Conservation (phyloP, 805 yeast species). For the Kodamaea laetipori region DNA sequence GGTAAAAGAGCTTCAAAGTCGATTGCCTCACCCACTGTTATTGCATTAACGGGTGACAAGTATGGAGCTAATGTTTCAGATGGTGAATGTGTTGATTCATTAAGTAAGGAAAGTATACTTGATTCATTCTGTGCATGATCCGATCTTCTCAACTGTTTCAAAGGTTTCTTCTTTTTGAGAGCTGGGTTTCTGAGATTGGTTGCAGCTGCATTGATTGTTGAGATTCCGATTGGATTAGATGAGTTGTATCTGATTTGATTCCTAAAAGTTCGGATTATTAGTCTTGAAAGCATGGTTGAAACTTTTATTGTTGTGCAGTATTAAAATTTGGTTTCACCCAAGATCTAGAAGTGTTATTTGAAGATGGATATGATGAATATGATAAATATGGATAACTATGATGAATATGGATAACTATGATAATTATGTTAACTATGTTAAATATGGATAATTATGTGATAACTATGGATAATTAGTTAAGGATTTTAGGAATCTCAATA, state of each 20-base stretch:
- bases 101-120: constrained; percentile 16
- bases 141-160: constrained; percentile 32
- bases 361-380: too few relatives aligned
- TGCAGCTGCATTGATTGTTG: constrained; percentile 2
- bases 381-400: too few relatives aligned
- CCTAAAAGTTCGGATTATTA: too few relatives aligned
- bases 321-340: too few relatives aligned
- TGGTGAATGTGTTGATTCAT: constrained; percentile 24
- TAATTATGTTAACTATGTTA: too few relatives aligned
- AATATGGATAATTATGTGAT: too few relatives aligned
- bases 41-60: constrained; percentile 58
- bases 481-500: too few relatives aligned
- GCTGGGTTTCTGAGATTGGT: constrained; percentile 4
- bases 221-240: constrained; percentile 7
- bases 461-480: too few relatives aligned
- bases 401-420: too few relatives aligned
- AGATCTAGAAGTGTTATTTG: too few relatives aligned
- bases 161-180: constrained; percentile 23
- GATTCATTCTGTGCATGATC: constrained; percentile 15
- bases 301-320: too few relatives aligned
- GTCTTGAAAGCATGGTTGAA: too few relatives aligned
- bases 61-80: constrained; percentile 27
- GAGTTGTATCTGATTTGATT: constrained; percentile 2
- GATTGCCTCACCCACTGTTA: constrained; percentile 73
- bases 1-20: constrained; percentile 53